Base-by-base conservation (phyloP, 164 flowering plant species). In the Akebia trifoliata region DNA sequence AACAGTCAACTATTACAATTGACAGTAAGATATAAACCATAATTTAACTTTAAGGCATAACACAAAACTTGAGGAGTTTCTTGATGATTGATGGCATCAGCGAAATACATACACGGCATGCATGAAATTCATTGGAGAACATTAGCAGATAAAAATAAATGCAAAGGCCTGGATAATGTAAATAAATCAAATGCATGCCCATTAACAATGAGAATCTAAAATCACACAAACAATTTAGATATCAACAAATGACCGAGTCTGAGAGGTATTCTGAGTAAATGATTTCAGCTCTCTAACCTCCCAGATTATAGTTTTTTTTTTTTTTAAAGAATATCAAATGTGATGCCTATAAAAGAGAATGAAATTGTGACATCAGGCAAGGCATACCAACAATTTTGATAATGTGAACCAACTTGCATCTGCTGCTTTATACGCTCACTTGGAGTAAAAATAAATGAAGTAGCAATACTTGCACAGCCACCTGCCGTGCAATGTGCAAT, bases 391-490 rank as follows among this genome's bases (percentile, higher is more conserved):
- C 89, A 81, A 67, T 77, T 90, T 30, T 63, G 72, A 69, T 94
- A 90, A 60, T 71, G 87, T 2, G 85, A 76, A 61, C 89, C 75
- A 71, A 94, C 80, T 88, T 94, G 99, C 96, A 94, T 86, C 81
- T 94, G 99, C 76, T 94, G 99, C 80, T 94, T 94, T 68, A 94
- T 78, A 22, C 83, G 81, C 71, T 94, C 99, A 69, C 96, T 94
- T 14, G 99, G 99, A 59, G 99, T 94, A 64, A 90, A 94, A 66
- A 94, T 69, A 69, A 86, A 84, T 54, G 99, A 94, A 62, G 99
- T 94, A 26, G 99, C 99, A 70, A 94, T 66, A 63, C 99, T 94
- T 65, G 99, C 94, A 78, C 86, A 87, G 52, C 93, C 99, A 50
- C 99, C 99, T 20, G 95, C 96, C 22, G 67, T 46, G 70, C 97